Evolutionary conservation across 768 basidiomycete species (phyloP), one percentile per base, ranked within the genome.

Genomic region (Kwoniella shandongensis): DNA sequence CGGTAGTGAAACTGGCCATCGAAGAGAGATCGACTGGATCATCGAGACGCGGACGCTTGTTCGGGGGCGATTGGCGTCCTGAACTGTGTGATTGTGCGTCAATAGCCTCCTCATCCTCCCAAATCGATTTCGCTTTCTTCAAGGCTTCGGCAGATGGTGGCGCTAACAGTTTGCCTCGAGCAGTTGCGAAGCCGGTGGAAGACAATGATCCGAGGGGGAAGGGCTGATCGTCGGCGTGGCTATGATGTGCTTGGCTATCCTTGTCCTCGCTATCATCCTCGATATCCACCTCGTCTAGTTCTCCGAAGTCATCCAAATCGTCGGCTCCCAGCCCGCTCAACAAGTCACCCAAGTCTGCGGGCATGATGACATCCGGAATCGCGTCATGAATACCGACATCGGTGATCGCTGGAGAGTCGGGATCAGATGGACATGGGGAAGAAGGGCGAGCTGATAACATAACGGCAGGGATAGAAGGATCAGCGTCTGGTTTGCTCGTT

Each of bases 281-380:
- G n/a, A 52, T 38, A 41, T 39, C 44, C 12, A 39, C 44, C 20
- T 32, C 40, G 35, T 62, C 59, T 22, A 57, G 54, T 36, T 66
- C 65, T 30, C 57, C 62, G 32, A 66, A 65, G 38, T 64, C 62
- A 38, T 65, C 52, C 30, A 71, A 32, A 30, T 72, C 70, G 32
- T 62, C 67, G 36, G 62, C 62, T 5, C 46, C 61, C 4, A 72
- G 51, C 13, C 66, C 66, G 12, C 47, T 40, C 8, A 71, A 60
- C 23, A 71, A 51, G 25, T 68, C 63, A 18, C 56, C 68, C n/a
- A 54, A 35, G 32, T 58, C 61, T 17, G 50, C 29, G 12, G 48
- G 32, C 12, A 51, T 27, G 40, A 27, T 42, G 40, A n/a, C 8
- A 23, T 42, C 40, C 6, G 40, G 40, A 8, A 42, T 42, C 40